Evolutionary conservation across 371 early-diverging fungal species (phyloP), one percentile per base, ranked within the genome.

Genomic region (Mucor saturninus): DNA sequence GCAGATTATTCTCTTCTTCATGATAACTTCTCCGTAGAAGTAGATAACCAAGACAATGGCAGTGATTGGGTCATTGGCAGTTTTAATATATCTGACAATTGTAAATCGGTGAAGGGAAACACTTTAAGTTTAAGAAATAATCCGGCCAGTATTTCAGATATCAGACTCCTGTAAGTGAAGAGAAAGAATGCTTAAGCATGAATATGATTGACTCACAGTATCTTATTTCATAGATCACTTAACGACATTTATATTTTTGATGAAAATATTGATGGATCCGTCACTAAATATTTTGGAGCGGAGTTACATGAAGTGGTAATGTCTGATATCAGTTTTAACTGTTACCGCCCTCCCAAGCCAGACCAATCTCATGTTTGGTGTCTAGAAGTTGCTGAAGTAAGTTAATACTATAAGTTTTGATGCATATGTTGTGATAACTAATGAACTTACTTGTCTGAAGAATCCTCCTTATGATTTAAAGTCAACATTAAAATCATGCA

Each of bases 111-210:
- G 54, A 64, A 64, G 13, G 59, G 21, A 53, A 58, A 53, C 46
- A 58, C 58, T 11, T 45, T 64, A 53, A 42, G 45, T 45, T 52
- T 64, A 45, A 64, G 53, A 57, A 64, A 53, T 53, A 53, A 58
- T 58, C 58, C 64, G 9, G 53, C 64, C 46, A 58, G 45, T 57
- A 46, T 64, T 52, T 57, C 58, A 57, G 64, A 57, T 43, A 64
- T 56, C 37, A 57, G 58, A 64, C 53, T 57, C 43, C 45, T 64
- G 64, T 64, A 64, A 58, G 64, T 52, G 45, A 52, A 63, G 63
- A 63, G 1, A 42, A 61, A 57, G 57, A 56, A 57, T 43, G 29
- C 38, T 42, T 51, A 43, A 64, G 64, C 46, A 57, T 64, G 54
- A 64, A 52, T 53, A 56, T 51, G 57, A 56, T 56, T 51, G 63